Evolutionary conservation across 768 basidiomycete species (phyloP).

Genomic region (Tylopilus subfusipes): DNA sequence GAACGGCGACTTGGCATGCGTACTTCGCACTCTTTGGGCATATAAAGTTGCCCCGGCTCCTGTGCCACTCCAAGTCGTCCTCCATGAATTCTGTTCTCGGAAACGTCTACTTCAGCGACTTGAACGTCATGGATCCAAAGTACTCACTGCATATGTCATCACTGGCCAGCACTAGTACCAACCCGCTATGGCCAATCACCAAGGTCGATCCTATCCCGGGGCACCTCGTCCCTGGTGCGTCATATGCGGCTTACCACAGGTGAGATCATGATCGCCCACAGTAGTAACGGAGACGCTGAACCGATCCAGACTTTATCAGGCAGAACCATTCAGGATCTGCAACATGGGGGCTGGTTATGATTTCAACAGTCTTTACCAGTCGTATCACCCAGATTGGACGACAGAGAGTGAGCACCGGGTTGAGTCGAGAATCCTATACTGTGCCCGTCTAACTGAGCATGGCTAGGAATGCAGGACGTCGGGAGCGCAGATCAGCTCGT

Average conservation of each 20-base stretch:
- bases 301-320: not conserved
- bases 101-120: not conserved
- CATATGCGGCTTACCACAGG: not conserved
- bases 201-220: not conserved
- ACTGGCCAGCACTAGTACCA: not conserved
- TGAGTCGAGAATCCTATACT: not conserved
- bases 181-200: not conserved
- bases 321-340: not conserved
- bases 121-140: not conserved
- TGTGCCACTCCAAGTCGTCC: not conserved
- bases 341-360: not conserved
- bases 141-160: not conserved
- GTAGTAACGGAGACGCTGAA: not conserved
- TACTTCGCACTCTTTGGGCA: not conserved
- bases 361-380: not conserved
- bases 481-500: not conserved
- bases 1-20: not conserved
- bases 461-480: not conserved
- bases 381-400: not conserved
- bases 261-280: not conserved
- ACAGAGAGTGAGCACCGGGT: slow-evolving; percentile 3
- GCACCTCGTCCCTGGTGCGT: not conserved
- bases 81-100: not conserved
- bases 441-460: not conserved
- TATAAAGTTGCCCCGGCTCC: not conserved